A percentile compares a stretch with the other conserved stretches of the same genome.
These are phyloP conservation scores for Penicillium sp. DNA, from an alignment of 2,329 filamentous ascomycete species.

Conservation along the genomic window DNA sequence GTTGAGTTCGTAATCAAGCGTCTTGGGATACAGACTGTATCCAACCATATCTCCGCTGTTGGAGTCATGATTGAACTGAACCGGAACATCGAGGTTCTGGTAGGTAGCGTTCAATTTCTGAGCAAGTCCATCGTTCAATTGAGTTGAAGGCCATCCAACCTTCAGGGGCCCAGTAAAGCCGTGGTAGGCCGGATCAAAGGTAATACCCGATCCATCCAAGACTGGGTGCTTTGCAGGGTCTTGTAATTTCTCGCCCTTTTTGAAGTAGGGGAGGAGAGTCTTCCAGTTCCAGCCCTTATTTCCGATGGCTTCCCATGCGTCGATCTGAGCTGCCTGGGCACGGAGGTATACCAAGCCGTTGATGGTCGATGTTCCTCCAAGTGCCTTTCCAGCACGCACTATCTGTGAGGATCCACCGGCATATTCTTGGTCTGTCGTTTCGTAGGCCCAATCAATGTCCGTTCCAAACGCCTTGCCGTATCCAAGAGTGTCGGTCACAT, in stretches of 20 bases:
- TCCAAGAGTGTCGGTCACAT: constrained; percentile 25
- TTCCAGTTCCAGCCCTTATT: constrained; percentile 34
- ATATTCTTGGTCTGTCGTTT: constrained; percentile 40
- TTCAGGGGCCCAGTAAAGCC: constrained; percentile 28
- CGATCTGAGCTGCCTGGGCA: constrained; percentile 35
- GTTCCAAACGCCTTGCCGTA: constrained; percentile 31
- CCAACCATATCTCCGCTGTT: constrained; percentile 48
- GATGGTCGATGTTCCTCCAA: constrained; percentile 45
- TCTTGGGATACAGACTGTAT: constrained; percentile 44
- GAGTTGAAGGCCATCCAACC: constrained; percentile 23
- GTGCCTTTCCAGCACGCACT: constrained; percentile 42
- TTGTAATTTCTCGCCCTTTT: constrained; percentile 28
- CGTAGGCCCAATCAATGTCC: constrained; percentile 43
- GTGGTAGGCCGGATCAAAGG: constrained; percentile 25
- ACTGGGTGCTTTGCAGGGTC: constrained; percentile 16
- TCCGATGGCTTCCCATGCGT: constrained; percentile 34
- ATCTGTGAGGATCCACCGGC: constrained; percentile 26
- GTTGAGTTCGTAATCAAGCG: constrained; percentile 37
- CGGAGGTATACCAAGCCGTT: constrained; percentile 44
- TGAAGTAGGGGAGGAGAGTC: constrained; percentile 29
- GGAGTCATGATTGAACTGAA: constrained; percentile 42
- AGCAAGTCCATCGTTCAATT: constrained; percentile 20
- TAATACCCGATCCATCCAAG: constrained; percentile 21
- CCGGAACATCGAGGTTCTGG: constrained; percentile 32
- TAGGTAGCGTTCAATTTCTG: constrained; percentile 17